These are phyloP conservation scores for Scheffersomyces cryptocercus DNA, from an alignment of 1,139 yeast genomes.

Conservation along the genomic window DNA sequence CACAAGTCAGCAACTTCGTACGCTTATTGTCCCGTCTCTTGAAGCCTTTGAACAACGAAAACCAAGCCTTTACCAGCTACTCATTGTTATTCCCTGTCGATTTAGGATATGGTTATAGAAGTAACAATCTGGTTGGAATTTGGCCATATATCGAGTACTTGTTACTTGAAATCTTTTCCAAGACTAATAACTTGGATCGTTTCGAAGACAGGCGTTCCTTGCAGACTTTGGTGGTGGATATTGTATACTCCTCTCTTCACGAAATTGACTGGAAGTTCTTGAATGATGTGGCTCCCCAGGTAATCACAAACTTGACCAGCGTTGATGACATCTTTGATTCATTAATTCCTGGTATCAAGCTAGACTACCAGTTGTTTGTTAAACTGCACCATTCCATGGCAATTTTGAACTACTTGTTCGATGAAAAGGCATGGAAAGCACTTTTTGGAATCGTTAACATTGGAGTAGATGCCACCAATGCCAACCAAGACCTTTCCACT, in stretches of 20 bases:
- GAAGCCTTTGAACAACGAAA: constrained; percentile 21
- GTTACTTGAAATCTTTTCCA: constrained; percentile 63
- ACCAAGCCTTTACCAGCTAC: constrained; percentile 37
- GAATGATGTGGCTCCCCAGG: constrained; percentile 36
- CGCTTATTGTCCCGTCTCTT: constrained; percentile 45
- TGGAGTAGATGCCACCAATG: constrained; percentile 58
- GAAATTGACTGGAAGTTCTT: constrained; percentile 68
- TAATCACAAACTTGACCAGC: constrained; percentile 23
- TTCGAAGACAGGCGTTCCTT: constrained; percentile 47
- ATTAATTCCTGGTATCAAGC: constrained; percentile 18
- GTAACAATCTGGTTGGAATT: constrained; percentile 54
- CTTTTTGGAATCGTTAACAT: constrained; percentile 52
- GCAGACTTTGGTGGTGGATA: constrained; percentile 53
- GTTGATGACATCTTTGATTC: constrained; percentile 48
- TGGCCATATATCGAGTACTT: constrained; percentile 82
- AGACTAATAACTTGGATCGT: constrained; percentile 28
- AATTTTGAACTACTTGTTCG: constrained; percentile 60
- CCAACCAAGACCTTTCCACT: constrained; percentile 20
- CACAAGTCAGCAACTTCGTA: constrained; percentile 66
- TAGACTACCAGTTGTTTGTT: constrained; percentile 36
- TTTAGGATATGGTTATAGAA: constrained; percentile 62
- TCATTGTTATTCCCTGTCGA: constrained; percentile 61
- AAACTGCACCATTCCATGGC: constrained; percentile 72
- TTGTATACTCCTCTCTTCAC: constrained; percentile 53
- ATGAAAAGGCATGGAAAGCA: constrained; percentile 55